Evolutionary conservation across 2,329 filamentous ascomycete species (phyloP), one percentile per base, ranked within the genome.

Genomic region (Samsoniella hepiali): DNA sequence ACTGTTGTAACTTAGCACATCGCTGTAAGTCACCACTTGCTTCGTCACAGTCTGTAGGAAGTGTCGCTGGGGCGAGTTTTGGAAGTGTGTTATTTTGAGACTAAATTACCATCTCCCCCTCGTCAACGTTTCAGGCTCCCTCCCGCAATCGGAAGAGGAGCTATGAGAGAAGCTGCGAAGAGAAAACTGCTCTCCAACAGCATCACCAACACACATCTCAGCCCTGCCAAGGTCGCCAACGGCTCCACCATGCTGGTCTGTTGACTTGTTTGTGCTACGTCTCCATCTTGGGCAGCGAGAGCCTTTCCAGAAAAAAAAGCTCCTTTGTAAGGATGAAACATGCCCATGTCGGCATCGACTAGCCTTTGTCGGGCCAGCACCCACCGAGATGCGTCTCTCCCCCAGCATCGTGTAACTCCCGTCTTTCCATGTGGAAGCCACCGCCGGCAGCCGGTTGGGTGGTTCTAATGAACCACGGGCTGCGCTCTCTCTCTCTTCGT

Each of bases 371-470:
- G 54, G 27, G 22, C 38, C 11, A 27, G 17, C 36, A 42, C n/a
- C 54, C 38, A 11, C 54, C 27, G 13, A 38, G 54, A 44, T 44
- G 36, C 17, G 27, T 56, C 54, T 56, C 38, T 32, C 40, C 54
- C 54, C 38, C 38, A 27, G 11, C 36, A 56, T 56, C 13, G 54
- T 42, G 54, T 56, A 44, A 49, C 27, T 32, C 27, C 38, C 13
- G 38, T 56, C 29, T n/a, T 22, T 32, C 54, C 54, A 56, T 42
- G 54, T 56, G 38, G 54, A 56, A 44, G 54, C 54, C 54, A 56
- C 54, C 11, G 22, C 54, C 40, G 38, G 38, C 22, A 11, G 36
- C 54, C 38, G 38, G 54, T 56, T 3, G 27, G 13, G n/a, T 22
- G 38, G 3, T 13, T 42, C 4, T 3, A 42, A 44, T 44, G 13